These are phyloP conservation scores for Exserohilum turcica DNA, from an alignment of 2,329 filamentous ascomycete genomes.

Conservation along the genomic window DNA sequence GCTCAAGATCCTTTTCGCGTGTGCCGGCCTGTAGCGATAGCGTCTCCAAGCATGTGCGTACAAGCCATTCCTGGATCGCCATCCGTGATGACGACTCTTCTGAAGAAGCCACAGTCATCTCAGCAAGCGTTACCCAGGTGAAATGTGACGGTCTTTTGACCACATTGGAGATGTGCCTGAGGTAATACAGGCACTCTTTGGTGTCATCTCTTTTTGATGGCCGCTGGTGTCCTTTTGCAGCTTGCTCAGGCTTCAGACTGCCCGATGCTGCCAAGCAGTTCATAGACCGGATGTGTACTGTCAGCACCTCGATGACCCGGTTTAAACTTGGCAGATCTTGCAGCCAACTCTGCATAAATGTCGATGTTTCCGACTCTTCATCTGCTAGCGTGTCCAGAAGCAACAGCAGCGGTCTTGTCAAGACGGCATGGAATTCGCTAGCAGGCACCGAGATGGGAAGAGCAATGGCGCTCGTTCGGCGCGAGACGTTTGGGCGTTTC, in stretches of 20 bases:
- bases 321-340: conserved; percentile 63
- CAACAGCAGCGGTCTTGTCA: conserved; percentile 80
- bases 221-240: neutral
- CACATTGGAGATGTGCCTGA: conserved; percentile 75
- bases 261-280: conserved; percentile 32
- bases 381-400: conserved; percentile 79
- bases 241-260: conserved; percentile 19
- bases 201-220: conserved; percentile 63
- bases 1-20: conserved; percentile 43
- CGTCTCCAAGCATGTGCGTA: conserved; percentile 68
- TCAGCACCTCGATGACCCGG: conserved; percentile 51
- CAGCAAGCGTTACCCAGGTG: conserved; percentile 72
- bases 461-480: conserved; percentile 39
- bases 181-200: conserved; percentile 76
- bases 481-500: conserved; percentile 35
- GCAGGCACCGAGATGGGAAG: conserved; percentile 39
- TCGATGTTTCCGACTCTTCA: conserved; percentile 73
- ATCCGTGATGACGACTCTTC: conserved; percentile 56
- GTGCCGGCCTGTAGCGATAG: conserved; percentile 54
- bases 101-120: conserved; percentile 60
- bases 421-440: conserved; percentile 71
- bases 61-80: conserved; percentile 68
- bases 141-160: conserved; percentile 70
- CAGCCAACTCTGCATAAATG: conserved; percentile 81
- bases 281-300: conserved; percentile 38